These are phyloP conservation scores for Adansonia digitata DNA, from an alignment of 345 rosid genomes.

Conservation along the genomic window DNA sequence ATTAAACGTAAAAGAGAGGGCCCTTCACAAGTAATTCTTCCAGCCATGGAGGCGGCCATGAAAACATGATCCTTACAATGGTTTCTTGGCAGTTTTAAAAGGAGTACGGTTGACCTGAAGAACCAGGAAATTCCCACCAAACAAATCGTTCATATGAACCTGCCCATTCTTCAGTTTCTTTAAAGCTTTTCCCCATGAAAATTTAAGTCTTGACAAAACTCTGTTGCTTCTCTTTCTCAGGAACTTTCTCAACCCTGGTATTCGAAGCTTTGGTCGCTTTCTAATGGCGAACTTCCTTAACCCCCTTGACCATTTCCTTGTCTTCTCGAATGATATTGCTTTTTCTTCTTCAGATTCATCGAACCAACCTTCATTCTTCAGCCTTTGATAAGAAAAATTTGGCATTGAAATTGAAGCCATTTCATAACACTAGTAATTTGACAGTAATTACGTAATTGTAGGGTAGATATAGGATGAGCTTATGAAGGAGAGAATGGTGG, in stretches of 20 bases:
- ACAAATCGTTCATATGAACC: constrained; percentile 31
- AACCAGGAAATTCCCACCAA: constrained; percentile 34
- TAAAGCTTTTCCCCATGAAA: constrained; percentile 22
- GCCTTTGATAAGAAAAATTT: constrained; percentile 23
- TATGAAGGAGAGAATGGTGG: background rate
- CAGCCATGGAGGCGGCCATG: background rate
- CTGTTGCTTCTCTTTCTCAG: constrained; percentile 20
- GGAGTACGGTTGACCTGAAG: constrained; percentile 20
- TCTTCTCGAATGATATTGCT: constrained; percentile 6
- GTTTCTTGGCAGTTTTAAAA: background rate
- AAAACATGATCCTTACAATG: background rate
- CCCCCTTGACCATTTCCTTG: constrained; percentile 2
- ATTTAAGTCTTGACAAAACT: constrained; percentile 16
- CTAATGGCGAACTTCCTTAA: constrained; percentile 7
- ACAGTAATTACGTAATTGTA: background rate
- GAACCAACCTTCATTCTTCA: constrained; percentile 14
- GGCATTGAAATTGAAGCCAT: constrained; percentile 17
- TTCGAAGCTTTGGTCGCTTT: constrained; percentile 18
- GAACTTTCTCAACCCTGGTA: constrained; percentile 23
- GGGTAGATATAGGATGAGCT: background rate
- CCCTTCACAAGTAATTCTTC: background rate
- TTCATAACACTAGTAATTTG: background rate
- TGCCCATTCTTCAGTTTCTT: constrained; percentile 36
- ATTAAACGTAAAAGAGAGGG: background rate
- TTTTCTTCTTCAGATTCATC: constrained; percentile 15